Conservation (phyloP, 169 alveolate genomes). For the Plasmodium fragile region DNA sequence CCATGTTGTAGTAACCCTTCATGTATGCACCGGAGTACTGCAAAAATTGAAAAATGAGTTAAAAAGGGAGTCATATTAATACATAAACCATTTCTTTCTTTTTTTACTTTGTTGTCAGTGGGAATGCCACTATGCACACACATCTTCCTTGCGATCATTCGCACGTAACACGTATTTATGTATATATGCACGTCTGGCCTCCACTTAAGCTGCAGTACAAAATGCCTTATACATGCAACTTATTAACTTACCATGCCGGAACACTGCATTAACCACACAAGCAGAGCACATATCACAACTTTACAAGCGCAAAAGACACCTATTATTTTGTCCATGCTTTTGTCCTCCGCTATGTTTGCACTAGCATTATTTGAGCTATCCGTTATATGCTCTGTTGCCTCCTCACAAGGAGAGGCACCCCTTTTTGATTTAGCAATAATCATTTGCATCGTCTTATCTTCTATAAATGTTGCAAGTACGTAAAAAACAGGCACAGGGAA, state of each 20-base stretch:
- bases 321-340: not conserved
- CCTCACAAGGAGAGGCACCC: not conserved
- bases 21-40: not conserved
- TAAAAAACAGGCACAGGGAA: not conserved
- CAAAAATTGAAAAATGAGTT: not conserved
- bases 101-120: not conserved
- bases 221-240: not conserved
- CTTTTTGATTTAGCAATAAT: not conserved
- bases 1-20: not conserved
- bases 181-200: not conserved
- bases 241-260: not conserved
- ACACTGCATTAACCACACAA: conserved; percentile 13
- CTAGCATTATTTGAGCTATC: not conserved
- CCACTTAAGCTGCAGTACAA: not conserved
- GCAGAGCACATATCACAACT: not conserved
- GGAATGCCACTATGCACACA: not conserved
- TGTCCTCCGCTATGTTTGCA: not conserved
- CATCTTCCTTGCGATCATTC: not conserved
- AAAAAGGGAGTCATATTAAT: not conserved
- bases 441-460: not conserved
- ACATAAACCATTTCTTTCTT: not conserved
- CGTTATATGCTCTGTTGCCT: not conserved
- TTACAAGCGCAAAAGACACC: not conserved
- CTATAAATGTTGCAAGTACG: not conserved
- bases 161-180: not conserved